Evolutionary conservation across 1,139 yeast genomes (phyloP).

Genomic region (Wickerhamomyces sp.): DNA sequence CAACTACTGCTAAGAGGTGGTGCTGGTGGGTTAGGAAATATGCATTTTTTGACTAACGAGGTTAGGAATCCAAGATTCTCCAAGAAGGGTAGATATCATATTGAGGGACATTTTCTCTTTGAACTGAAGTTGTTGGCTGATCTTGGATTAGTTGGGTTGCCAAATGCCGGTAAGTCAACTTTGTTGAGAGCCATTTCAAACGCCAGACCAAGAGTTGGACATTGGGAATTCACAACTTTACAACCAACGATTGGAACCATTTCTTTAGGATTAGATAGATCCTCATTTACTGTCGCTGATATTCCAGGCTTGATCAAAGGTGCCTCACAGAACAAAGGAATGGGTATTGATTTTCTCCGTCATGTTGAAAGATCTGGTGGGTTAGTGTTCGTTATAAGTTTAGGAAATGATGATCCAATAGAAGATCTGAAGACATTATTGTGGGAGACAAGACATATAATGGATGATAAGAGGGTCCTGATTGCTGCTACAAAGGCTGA

Average conservation of each 20-base stretch:
- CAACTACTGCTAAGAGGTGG: constrained; percentile 79
- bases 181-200: constrained; percentile 80
- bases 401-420: constrained; percentile 60
- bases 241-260: constrained; percentile 93
- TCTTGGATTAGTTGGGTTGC: constrained; percentile 88
- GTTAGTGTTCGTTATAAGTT: constrained; percentile 76
- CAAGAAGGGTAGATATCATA: constrained; percentile 68
- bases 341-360: constrained; percentile 88
- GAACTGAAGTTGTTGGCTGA: constrained; percentile 89
- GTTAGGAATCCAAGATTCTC: constrained; percentile 88
- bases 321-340: constrained; percentile 79
- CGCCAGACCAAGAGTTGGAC: constrained; percentile 89
- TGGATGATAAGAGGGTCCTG: constrained; percentile 55
- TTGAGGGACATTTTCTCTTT: constrained; percentile 63
- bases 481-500: constrained; percentile 94
- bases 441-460: constrained; percentile 66
- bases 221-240: constrained; percentile 94
- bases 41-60: constrained; percentile 82
- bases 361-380: constrained; percentile 93
- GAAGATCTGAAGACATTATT: constrained; percentile 57
- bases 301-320: constrained; percentile 89
- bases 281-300: constrained; percentile 90
- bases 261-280: constrained; percentile 55
- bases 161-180: constrained; percentile 95
- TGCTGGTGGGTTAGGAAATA: constrained; percentile 90